phyloP scores from a whole-genome alignment of 257 asterid species.

The Solanum chiquidenum region DNA sequence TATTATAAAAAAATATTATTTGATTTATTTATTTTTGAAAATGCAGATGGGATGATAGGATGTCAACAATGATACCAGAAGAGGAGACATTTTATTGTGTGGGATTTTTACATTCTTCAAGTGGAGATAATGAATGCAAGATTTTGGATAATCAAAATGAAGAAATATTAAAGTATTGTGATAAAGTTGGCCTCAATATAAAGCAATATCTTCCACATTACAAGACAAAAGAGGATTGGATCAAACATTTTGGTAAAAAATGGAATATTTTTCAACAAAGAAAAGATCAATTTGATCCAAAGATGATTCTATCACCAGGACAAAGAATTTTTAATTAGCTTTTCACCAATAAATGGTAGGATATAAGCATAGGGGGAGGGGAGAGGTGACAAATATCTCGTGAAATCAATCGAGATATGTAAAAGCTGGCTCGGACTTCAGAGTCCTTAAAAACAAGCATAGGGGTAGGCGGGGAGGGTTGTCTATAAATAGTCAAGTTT shows the following conservation, averaged over 20 bases:
- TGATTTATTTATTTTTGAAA: neutral
- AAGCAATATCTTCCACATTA: slow-evolving; percentile 50
- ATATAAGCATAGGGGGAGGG: too few species aligned
- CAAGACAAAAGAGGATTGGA: slow-evolving; percentile 32
- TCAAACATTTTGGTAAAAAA: slow-evolving; percentile 35
- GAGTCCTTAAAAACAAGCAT: neutral
- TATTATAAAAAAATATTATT: too few species aligned
- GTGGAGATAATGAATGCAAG: slow-evolving; percentile 7
- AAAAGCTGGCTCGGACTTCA: too few species aligned
- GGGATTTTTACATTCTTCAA: slow-evolving; percentile 27
- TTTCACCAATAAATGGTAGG: neutral
- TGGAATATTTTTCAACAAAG: slow-evolving; percentile 34
- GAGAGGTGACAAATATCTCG: too few species aligned
- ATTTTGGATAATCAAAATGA: slow-evolving; percentile 18
- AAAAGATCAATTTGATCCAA: slow-evolving; percentile 36
- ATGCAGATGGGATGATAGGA: slow-evolving; percentile 29
- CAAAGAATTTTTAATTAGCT: slow-evolving; percentile 23
- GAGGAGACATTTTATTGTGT: slow-evolving; percentile 36
- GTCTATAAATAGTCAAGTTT: neutral
- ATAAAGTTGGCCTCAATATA: slow-evolving; percentile 16
- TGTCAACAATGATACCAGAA: slow-evolving; percentile 42
- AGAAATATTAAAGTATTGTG: slow-evolving; percentile 28
- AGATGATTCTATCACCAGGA: slow-evolving; percentile 32
- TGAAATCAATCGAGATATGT: too few species aligned
- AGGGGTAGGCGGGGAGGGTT: neutral